Evolutionary conservation across 768 basidiomycete genomes (phyloP).

Genomic region (Chalciporus chontae): DNA sequence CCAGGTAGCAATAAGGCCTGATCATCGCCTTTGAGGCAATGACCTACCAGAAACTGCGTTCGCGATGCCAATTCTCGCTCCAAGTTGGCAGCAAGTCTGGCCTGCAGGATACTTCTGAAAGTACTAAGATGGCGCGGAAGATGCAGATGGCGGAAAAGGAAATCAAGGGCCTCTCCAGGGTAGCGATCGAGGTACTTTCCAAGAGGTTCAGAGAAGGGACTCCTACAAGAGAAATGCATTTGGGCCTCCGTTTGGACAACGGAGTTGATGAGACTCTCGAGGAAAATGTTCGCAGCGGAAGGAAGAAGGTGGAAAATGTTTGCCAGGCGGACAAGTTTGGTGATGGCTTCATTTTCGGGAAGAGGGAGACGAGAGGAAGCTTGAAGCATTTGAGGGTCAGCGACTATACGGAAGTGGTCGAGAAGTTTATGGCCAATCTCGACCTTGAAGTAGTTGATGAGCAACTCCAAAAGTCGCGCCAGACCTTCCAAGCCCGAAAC

Average conservation of each 20-base stretch:
- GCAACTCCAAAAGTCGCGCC: slow-evolving; percentile 85
- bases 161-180: slow-evolving; percentile 78
- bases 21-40: slow-evolving; percentile 50
- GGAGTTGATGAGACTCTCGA: slow-evolving; percentile 80
- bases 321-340: slow-evolving; percentile 89
- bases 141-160: slow-evolving; percentile 76
- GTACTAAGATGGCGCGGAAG: slow-evolving; percentile 81
- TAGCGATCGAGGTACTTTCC: slow-evolving; percentile 91
- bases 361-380: slow-evolving; percentile 77
- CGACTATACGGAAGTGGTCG: slow-evolving; percentile 92
- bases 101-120: slow-evolving; percentile 76
- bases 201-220: slow-evolving; percentile 90
- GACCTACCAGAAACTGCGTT: slow-evolving; percentile 49
- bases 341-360: slow-evolving; percentile 86
- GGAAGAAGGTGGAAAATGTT: slow-evolving; percentile 98
- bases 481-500: slow-evolving; percentile 91
- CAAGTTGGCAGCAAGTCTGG: slow-evolving; percentile 72
- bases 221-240: slow-evolving; percentile 85
- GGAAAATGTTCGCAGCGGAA: slow-evolving; percentile 87
- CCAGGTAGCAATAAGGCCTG: slow-evolving; percentile 58
- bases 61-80: slow-evolving; percentile 64
- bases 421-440: slow-evolving; percentile 97
- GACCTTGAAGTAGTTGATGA: slow-evolving; percentile 99
- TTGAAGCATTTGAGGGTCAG: slow-evolving; percentile 82
- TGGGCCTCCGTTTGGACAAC: slow-evolving; percentile 91